Conservation (phyloP, 768 basidiomycete genomes). For the Trametopsis cervina region DNA sequence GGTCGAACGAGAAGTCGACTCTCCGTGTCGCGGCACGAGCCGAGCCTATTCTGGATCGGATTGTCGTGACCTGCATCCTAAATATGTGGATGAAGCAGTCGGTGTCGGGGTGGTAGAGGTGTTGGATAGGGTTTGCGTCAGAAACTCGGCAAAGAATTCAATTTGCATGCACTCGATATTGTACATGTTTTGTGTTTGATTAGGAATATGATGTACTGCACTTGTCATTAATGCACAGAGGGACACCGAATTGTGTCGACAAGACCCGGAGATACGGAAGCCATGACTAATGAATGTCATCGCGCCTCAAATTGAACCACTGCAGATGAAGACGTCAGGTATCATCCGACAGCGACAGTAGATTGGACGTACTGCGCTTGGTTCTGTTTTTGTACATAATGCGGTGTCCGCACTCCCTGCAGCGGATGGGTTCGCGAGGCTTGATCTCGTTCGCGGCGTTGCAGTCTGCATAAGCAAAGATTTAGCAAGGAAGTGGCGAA, state of each 20-base stretch:
- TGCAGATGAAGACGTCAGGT: slow-evolving; percentile 23
- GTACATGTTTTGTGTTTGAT: no score
- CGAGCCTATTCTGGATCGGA: slow-evolving; percentile 37
- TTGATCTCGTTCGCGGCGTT: slow-evolving; percentile 89
- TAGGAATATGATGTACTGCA: no score
- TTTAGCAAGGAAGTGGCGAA: not conserved
- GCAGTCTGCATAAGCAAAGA: slow-evolving; percentile 47
- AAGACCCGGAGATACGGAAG: no score
- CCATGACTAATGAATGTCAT: no score
- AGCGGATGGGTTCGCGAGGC: slow-evolving; percentile 88
- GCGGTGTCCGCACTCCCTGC: slow-evolving; percentile 93
- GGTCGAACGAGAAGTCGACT: slow-evolving; percentile 32
- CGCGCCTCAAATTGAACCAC: slow-evolving; percentile 87
- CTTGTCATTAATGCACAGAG: no score
- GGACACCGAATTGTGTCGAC: no score
- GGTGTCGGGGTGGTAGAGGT: not conserved
- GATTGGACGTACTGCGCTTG: slow-evolving; percentile 68
- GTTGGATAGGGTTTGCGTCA: no score
- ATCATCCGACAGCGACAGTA: not conserved
- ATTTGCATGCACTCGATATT: no score
- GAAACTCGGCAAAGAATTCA: no score
- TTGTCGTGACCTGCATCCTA: slow-evolving; percentile 48
- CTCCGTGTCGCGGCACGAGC: slow-evolving; percentile 36
- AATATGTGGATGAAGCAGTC: slow-evolving; percentile 42
- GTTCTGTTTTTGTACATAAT: slow-evolving; percentile 99